A percentile compares a stretch with the other conserved stretches of the same genome.
Conservation (phyloP, 352 stramenopile species). For the Blastocystis sp. region DNA sequence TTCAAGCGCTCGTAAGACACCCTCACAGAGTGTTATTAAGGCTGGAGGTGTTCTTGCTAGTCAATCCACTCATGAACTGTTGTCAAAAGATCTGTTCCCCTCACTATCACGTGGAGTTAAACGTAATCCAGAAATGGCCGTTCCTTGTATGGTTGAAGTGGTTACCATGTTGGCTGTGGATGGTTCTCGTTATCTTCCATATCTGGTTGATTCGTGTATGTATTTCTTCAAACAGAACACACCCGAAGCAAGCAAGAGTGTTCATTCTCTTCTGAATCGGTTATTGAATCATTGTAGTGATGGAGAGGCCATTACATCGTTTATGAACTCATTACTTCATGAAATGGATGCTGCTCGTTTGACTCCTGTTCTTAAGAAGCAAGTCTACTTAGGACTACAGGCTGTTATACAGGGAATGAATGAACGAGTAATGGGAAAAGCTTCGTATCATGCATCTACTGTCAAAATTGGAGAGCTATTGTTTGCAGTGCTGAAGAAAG, state of each 20-base stretch:
- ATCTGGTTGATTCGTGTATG: slow-evolving; percentile 37
- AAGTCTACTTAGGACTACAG: slow-evolving; percentile 9
- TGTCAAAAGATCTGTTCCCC: slow-evolving; percentile 57
- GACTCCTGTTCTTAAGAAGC: neutral
- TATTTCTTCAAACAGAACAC: slow-evolving; percentile 50
- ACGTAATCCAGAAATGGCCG: slow-evolving; percentile 38
- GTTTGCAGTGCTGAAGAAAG: neutral
- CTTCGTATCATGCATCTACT: neutral
- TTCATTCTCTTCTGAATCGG: neutral
- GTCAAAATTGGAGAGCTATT: neutral
- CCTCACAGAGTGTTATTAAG: slow-evolving; percentile 2
- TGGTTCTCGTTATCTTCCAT: slow-evolving; percentile 15
- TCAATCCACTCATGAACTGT: neutral
- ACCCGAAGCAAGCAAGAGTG: neutral
- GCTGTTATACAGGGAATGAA: neutral
- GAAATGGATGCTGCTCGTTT: slow-evolving; percentile 24
- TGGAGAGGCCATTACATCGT: neutral
- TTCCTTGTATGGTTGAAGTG: neutral
- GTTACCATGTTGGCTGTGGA: neutral
- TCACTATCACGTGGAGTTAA: slow-evolving; percentile 32
- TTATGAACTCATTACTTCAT: neutral
- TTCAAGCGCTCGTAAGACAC: slow-evolving; percentile 20
- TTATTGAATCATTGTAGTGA: slow-evolving; percentile 25
- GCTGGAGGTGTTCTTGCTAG: slow-evolving; percentile 2
- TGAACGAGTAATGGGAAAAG: slow-evolving; percentile 33